A percentile compares a stretch with the other conserved stretches of the same genome.
Conservation (phyloP, 2,329 filamentous ascomycete species). For the Periconia digitata region DNA sequence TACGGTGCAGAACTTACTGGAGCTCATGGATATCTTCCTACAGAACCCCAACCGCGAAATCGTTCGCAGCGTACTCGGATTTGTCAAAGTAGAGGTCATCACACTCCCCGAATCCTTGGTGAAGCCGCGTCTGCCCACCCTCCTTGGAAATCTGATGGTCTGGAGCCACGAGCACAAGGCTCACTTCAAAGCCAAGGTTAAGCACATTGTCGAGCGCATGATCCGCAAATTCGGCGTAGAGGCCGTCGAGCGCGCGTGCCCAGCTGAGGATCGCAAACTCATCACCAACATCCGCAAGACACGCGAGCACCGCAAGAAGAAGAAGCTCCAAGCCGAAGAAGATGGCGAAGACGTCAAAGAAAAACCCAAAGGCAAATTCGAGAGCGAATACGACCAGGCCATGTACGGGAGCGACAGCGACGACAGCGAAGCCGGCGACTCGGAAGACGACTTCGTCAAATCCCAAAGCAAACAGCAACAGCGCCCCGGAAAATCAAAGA, state of each 20-base stretch:
- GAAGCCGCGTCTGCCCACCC: conserved; percentile 70
- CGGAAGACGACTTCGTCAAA: conserved; percentile 41
- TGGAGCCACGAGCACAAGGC: conserved; percentile 99
- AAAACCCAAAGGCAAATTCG: conserved; percentile 66
- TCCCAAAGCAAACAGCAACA: conserved; percentile 32
- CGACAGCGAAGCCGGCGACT: conserved; percentile 57
- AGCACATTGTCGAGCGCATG: conserved; percentile 95
- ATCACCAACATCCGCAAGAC: conserved; percentile 95
- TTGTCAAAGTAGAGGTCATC: conserved; percentile 94
- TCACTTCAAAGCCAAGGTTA: conserved; percentile 94
- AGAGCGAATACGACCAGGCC: conserved; percentile 94
- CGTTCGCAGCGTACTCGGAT: conserved; percentile 89
- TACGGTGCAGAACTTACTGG: conserved; percentile 79
- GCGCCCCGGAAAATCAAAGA: conserved; percentile 38
- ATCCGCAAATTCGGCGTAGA: conserved; percentile 88
- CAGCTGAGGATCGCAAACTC: conserved; percentile 84
- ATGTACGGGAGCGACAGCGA: conserved; percentile 71
- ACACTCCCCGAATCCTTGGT: conserved; percentile 79
- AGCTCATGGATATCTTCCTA: conserved; percentile 94
- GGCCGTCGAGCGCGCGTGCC: conserved; percentile 75
- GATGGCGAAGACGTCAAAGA: conserved; percentile 51
- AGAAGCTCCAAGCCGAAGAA: conserved; percentile 70
- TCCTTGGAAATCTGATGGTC: conserved; percentile 88
- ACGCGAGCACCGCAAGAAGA: conserved; percentile 85
- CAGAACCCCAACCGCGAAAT: conserved; percentile 97